These are phyloP conservation scores for Fusarium algeriense DNA, from an alignment of 2,329 filamentous ascomycete species.

Conservation along the genomic window DNA sequence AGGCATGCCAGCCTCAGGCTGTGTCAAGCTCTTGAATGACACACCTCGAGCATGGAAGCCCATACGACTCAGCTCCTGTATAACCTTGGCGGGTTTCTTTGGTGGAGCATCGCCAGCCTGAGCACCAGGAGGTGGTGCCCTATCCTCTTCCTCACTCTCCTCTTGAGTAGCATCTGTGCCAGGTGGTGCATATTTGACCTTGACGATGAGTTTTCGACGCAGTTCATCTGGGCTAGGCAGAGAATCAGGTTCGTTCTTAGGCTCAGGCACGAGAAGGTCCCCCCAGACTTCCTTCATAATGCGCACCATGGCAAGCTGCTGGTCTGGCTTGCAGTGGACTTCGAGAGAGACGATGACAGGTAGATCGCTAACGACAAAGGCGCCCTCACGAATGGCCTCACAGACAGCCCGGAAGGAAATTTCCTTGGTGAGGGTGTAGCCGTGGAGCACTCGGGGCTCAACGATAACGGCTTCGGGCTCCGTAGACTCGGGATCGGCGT, in stretches of 20 bases:
- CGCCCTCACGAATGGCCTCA: slow-evolving; percentile 80
- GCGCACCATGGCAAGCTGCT: slow-evolving; percentile 91
- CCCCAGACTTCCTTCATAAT: slow-evolving; percentile 91
- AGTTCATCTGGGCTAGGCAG: slow-evolving; percentile 79
- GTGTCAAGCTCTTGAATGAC: slow-evolving; percentile 82
- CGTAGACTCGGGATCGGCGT: slow-evolving; percentile 23
- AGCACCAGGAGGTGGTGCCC: slow-evolving; percentile 53
- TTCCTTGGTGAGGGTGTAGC: slow-evolving; percentile 90
- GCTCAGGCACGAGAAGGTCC: slow-evolving; percentile 73
- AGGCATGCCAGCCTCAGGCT: slow-evolving; percentile 75
- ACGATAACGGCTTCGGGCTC: slow-evolving; percentile 51
- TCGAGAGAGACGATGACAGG: slow-evolving; percentile 96
- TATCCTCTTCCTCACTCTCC: slow-evolving; percentile 52
- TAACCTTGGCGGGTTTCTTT: slow-evolving; percentile 67
- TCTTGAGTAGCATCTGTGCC: slow-evolving; percentile 47
- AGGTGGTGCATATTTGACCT: slow-evolving; percentile 77
- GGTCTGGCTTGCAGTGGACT: slow-evolving; percentile 83
- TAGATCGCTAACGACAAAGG: slow-evolving; percentile 79
- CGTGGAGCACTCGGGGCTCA: slow-evolving; percentile 86
- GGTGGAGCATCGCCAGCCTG: slow-evolving; percentile 59
- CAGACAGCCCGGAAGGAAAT: slow-evolving; percentile 90
- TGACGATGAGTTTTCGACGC: slow-evolving; percentile 83
- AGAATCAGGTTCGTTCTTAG: slow-evolving; percentile 58
- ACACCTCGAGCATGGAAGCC: slow-evolving; percentile 88
- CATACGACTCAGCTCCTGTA: slow-evolving; percentile 78